Evolutionary conservation across 371 early-diverging fungal species (phyloP), one percentile per base, ranked within the genome.

Genomic region (Mortierella sp.): DNA sequence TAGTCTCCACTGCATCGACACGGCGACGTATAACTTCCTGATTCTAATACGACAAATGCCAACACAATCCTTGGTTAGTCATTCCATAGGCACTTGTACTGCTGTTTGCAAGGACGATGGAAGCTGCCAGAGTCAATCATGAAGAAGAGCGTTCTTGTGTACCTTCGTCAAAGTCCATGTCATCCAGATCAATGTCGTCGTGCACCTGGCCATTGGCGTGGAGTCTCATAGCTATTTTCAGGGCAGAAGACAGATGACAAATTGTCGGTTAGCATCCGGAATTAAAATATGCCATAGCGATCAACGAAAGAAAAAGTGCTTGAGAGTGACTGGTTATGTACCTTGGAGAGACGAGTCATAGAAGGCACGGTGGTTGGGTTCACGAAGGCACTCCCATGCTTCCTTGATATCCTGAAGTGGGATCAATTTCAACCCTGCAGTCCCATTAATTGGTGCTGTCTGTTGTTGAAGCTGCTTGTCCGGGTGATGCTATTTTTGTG

Each of bases 1-100:
- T 84, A 84, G 41, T 84, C 84, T 51, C 84, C 84, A 21, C 84
- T 84, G 76, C 84, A 84, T 44, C 84, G 68, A 51, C 84, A 84
- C 41, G 84, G 84, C 8, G 71, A 72, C 8, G 78, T 68, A 18
- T 84, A 84, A n/a, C 35, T 56, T 35, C 78, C 70, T 41, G 73
- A 18, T 41, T 78, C 84, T 84, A 60, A 51, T 51, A 51, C 5
- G 21, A 5, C 16, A 51, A 48, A 14, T 14, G 14, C 14, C 48
- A 10, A 14, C 35, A 48, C 0, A 14, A 48, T 4, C 5, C 21
- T 18, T 21, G 21, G 21, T 51, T 18, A 51, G 51, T 16, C 5
- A 18, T 51, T 18, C 16, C 51, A 5, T 51, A 18, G 51, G 21
- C 18, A 18, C 51, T 21, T 16, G 21, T 46, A 46, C 18, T 18